These are phyloP conservation scores for Citrus australasica DNA, from an alignment of 345 rosid genomes.

Conservation along the genomic window DNA sequence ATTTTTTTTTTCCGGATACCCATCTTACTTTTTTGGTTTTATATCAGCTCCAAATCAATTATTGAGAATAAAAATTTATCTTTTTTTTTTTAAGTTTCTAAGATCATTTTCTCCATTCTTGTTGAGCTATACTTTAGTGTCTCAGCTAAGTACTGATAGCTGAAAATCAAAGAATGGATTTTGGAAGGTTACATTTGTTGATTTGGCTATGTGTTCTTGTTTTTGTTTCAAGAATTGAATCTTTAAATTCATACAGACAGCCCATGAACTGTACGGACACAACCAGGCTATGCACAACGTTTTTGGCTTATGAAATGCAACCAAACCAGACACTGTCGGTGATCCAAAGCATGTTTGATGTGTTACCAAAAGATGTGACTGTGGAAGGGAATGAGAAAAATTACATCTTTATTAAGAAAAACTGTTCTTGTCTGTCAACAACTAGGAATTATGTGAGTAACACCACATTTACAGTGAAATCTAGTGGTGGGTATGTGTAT, in stretches of 20 bases:
- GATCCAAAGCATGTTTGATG: conserved; percentile 95
- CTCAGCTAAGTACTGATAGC: neutral
- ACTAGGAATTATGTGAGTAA: conserved; percentile 60
- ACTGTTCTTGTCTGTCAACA: conserved; percentile 76
- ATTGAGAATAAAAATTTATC: neutral
- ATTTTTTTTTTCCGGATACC: neutral
- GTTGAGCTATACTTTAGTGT: neutral
- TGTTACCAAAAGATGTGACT: conserved; percentile 57
- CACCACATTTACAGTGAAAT: conserved; percentile 75
- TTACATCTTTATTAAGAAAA: conserved; percentile 68
- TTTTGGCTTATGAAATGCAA: conserved; percentile 73
- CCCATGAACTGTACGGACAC: conserved; percentile 90
- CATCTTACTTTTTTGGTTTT: neutral
- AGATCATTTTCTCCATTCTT: neutral
- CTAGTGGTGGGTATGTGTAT: conserved; percentile 53
- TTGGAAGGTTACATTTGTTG: conserved; percentile 19
- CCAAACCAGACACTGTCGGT: conserved; percentile 53
- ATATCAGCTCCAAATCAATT: neutral
- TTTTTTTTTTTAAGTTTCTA: neutral
- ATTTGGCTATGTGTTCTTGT: conserved; percentile 20
- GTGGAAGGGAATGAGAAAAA: conserved; percentile 35
- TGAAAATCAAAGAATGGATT: conserved; percentile 31
- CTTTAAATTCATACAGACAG: conserved; percentile 32
- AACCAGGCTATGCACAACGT: conserved; percentile 72
- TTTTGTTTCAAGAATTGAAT: conserved; percentile 13